Percentiles rank a stretch among this genome's conserved stretches.
phyloP scores from a whole-genome alignment of 1,139 yeast species.

The Pneumocystis sp. region DNA sequence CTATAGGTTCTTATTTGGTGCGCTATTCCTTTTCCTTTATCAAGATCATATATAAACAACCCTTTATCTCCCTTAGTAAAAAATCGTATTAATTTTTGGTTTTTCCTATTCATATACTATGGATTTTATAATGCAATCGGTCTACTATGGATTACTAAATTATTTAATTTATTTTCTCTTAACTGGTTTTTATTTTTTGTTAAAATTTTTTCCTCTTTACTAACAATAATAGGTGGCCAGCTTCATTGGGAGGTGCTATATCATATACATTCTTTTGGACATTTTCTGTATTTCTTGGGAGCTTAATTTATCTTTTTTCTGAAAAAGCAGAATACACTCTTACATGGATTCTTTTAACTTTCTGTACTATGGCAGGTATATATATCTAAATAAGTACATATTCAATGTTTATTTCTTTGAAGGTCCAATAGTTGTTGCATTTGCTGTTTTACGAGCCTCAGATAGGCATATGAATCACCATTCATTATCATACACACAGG shows the following conservation, averaged over 20 bases:
- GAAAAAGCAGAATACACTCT: conserved; percentile 7
- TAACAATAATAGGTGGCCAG: conserved; percentile 7
- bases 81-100: conserved; percentile 10
- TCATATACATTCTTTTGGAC: conserved; percentile 12
- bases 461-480: neutral
- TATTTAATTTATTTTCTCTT: conserved; percentile 12
- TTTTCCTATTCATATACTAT: conserved; percentile 12
- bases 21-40: conserved; percentile 7
- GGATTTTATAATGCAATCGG: conserved; percentile 14
- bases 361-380: conserved; percentile 9
- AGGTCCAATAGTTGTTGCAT: conserved; percentile 1
- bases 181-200: conserved; percentile 8
- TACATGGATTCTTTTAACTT: conserved; percentile 13
- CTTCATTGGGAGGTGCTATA: conserved; percentile 8
- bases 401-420: neutral
- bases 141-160: conserved; percentile 13
- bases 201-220: neutral
- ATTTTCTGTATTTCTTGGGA: conserved; percentile 10
- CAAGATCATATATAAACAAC: neutral
- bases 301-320: conserved; percentile 5
- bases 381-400: neutral
- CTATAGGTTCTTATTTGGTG: conserved; percentile 5
- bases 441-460: neutral
- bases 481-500: neutral
- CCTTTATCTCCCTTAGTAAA: neutral